phyloP scores from a whole-genome alignment of 202 grass and related monocot species.

The Setaria italica region DNA sequence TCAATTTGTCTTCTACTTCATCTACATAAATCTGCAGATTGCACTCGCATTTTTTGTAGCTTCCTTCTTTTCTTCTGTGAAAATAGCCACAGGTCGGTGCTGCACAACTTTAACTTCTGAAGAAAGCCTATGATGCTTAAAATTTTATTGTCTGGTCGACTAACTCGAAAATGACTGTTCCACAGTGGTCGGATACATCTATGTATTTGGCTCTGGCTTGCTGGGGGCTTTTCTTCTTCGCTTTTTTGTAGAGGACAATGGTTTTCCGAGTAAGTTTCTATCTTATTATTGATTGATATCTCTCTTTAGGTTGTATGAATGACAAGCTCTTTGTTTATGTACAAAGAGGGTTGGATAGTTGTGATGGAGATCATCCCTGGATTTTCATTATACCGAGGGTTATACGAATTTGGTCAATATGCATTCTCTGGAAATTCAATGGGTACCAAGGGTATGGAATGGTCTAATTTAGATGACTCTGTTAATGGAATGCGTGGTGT shows the following conservation, averaged over 20 bases:
- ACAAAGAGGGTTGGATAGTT: slow-evolving; percentile 78
- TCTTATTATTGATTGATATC: slow-evolving; percentile 1
- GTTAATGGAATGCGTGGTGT: slow-evolving; percentile 68
- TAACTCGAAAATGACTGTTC: slow-evolving; percentile 18
- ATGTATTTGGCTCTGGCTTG: slow-evolving; percentile 91
- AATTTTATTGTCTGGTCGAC: not conserved
- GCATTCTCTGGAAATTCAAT: slow-evolving; percentile 59
- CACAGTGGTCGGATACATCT: slow-evolving; percentile 92
- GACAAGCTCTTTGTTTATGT: slow-evolving; percentile 38
- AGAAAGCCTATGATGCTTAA: not conserved
- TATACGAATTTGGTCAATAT: slow-evolving; percentile 85
- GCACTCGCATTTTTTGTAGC: slow-evolving; percentile 72
- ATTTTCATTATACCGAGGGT: slow-evolving; percentile 81
- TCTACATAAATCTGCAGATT: slow-evolving; percentile 95
- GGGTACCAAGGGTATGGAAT: slow-evolving; percentile 76
- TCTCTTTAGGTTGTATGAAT: slow-evolving; percentile 25
- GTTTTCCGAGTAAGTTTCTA: slow-evolving; percentile 79
- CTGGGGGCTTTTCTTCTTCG: slow-evolving; percentile 78
- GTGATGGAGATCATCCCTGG: slow-evolving; percentile 92
- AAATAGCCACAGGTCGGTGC: slow-evolving; percentile 81
- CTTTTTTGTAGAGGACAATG: slow-evolving; percentile 72
- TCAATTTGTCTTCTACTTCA: slow-evolving; percentile 89
- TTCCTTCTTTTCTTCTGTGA: slow-evolving; percentile 79
- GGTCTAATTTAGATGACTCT: slow-evolving; percentile 65
- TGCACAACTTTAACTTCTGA: not conserved